phyloP scores from a whole-genome alignment of 441 rosid genomes.

The Biscutella auriculata region DNA sequence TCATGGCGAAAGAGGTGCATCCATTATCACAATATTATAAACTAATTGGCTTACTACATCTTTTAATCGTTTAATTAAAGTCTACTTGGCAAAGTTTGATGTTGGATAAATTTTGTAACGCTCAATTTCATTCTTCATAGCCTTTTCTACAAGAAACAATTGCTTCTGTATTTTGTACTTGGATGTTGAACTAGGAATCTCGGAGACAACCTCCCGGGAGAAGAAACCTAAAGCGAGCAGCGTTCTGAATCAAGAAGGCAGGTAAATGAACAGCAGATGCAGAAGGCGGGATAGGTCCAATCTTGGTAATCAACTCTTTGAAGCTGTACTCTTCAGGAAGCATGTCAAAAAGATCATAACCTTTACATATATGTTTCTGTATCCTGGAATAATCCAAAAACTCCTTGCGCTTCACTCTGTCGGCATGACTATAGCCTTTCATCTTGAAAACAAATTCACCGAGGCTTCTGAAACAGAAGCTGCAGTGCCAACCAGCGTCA shows the following conservation, averaged over 20 bases:
- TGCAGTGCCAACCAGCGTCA: conserved; percentile 91
- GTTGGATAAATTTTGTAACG: too few relatives aligned
- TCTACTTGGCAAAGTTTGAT: too few relatives aligned
- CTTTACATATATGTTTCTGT: conserved; percentile 53
- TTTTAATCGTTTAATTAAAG: too few relatives aligned
- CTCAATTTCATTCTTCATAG: too few relatives aligned
- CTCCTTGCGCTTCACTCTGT: conserved; percentile 44
- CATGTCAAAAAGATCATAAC: conserved; percentile 73
- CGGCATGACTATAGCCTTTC: conserved; percentile 87
- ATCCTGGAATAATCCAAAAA: conserved; percentile 42
- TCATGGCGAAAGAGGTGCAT: too few relatives aligned
- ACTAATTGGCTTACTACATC: too few relatives aligned
- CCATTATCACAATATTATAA: too few relatives aligned
- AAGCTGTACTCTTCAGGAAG: conserved; percentile 77
- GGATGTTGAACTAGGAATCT: conserved; percentile 13
- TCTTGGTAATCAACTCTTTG: conserved; percentile 57
- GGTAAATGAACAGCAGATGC: conserved; percentile 85
- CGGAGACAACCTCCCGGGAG: conserved; percentile 75
- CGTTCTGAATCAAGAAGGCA: conserved; percentile 60
- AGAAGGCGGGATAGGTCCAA: conserved; percentile 59
- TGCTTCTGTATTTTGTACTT: not conserved
- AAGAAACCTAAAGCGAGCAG: conserved; percentile 56
- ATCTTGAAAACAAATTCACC: conserved; percentile 60
- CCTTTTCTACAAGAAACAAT: not conserved
- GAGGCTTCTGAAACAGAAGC: conserved; percentile 64